Evolutionary conservation across 495 filamentous ascomycete genomes (phyloP).

Genomic region (Penicillium goetzii): DNA sequence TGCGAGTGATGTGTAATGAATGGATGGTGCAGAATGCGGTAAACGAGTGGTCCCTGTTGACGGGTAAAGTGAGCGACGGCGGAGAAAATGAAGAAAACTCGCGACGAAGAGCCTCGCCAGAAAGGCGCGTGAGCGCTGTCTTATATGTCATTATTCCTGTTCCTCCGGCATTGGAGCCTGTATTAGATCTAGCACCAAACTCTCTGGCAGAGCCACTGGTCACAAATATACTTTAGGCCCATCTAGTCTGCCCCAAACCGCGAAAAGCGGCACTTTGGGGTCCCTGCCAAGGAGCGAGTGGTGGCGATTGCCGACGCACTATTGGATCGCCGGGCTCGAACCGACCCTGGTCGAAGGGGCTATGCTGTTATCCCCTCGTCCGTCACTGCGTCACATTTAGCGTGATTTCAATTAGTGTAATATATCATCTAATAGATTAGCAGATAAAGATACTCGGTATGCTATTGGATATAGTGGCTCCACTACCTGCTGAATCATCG

Average conservation of each 20-base stretch:
- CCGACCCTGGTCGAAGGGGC: neutral
- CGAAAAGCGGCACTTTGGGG: neutral
- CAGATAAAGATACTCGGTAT: too few relatives aligned
- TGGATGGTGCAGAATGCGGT: conserved; percentile 11
- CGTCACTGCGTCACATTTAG: too few relatives aligned
- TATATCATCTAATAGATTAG: too few relatives aligned
- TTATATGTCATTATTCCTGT: conserved; percentile 11
- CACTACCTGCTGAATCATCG: too few relatives aligned
- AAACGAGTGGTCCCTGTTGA: conserved; percentile 8
- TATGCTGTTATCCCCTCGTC: too few relatives aligned
- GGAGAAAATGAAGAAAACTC: neutral
- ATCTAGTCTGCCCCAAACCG: conserved; percentile 4
- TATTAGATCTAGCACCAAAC: conserved; percentile 14
- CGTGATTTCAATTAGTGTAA: too few relatives aligned
- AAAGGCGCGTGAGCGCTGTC: neutral
- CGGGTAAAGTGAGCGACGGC: conserved; percentile 10
- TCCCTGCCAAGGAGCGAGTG: conserved; percentile 20
- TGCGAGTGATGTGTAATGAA: conserved; percentile 23
- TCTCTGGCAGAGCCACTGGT: conserved; percentile 4
- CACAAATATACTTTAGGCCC: neutral
- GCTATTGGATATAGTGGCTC: too few relatives aligned
- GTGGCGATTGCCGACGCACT: neutral
- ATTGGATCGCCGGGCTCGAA: conserved; percentile 11
- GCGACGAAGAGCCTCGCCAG: neutral
- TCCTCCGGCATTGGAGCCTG: conserved; percentile 5